Base-by-base conservation (phyloP, 2,329 filamentous ascomycete species). In the Fusarium sp. region DNA sequence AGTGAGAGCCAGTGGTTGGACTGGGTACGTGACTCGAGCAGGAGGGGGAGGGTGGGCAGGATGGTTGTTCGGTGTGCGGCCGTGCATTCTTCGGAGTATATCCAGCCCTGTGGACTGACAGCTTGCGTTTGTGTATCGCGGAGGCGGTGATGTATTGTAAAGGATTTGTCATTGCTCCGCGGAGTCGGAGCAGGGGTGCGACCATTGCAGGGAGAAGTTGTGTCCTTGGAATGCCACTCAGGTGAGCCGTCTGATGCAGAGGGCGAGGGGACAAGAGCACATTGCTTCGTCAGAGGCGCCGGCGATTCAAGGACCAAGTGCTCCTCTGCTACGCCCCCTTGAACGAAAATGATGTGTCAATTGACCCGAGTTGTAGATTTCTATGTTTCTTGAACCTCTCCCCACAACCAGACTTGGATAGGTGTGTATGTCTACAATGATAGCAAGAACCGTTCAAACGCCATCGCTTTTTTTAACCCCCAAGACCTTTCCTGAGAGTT, bases 381-480 rank as follows among this genome's bases (percentile, higher is more conserved):
- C 43, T 57, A 48, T 44, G 30, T 39, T 40, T 58, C 50, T 61
- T 62, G 50, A 28, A 30, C 47, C 50, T 55, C 34, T 50, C 61
- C 23, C 47, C 48, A 46, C 39, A 55, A 43, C 53, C 43, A 50
- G 61, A 59, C 52, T 31, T 23, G 44, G 46, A 63, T 63, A 62
- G 56, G 48, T 39, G 61, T 53, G 63, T 57, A 72, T 60, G 62
- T 53, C 36, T 51, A 51, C 39, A 23, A 23, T 23, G 18, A 70
- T 66, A 65, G 46, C 71, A 69, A 71, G 52, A 75, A 50, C 70
- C 74, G 60, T 73, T 73, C 58, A 65, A 77, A 70, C 76, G 76
- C 76, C 76, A 59, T 77, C 76, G 76, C 75, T 77, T 73, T 75
- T 75, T 73, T 75, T 68, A 43, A 44, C 62, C 55, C 61, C 54